Base-by-base conservation (phyloP, 768 basidiomycete genomes). In the Lactarius quietus region DNA sequence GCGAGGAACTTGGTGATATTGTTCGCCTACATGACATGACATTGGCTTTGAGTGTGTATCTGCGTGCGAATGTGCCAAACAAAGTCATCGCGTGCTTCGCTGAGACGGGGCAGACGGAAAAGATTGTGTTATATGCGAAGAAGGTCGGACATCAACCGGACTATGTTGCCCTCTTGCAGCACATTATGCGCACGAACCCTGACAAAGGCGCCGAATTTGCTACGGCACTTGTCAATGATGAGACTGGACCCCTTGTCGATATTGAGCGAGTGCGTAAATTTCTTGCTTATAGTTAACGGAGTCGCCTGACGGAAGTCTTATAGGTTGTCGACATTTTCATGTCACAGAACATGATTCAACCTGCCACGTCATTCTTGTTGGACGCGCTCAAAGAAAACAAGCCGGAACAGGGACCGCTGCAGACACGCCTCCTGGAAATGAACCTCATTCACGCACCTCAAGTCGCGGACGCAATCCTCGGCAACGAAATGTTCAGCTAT, bases 81-180 rank as follows among this genome's bases (percentile, higher is more conserved):
- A 99, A 98, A 80, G 96, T 98, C 73, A 88, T 98, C 64, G 97
- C 97, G 5, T 98, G 95, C 82, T 99, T 99, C 75, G 97, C 96
- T 6, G 97, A 99, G 80, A 94, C 94, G 0, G 97, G 96, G 20
- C 97, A 99, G 77, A 97, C 87, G 41, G 95, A 98, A 77, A 99
- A 99, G 83, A 99, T 99, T 66, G 84, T 98, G 20, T 79, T 98
- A 3, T 99, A 99, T 76, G 89, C 94, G 4, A 98, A 98, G 86
- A 97, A 98, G 75, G 96, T 98, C 64, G 89, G 87, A 33, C 95
- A 97, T 74, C 85, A 80, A 23, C 97, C 97, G 8, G 97, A 98
- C 73, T 99, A 93, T 77, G 88, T 92, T 43, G 84, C 88, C 14
- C 84, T 99, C 26, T 79, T 99, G 43, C 97, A 98, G 75, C 96